Base-by-base conservation (phyloP, 2,329 filamentous ascomycete species). In the Emmonsiellopsis sp. region DNA sequence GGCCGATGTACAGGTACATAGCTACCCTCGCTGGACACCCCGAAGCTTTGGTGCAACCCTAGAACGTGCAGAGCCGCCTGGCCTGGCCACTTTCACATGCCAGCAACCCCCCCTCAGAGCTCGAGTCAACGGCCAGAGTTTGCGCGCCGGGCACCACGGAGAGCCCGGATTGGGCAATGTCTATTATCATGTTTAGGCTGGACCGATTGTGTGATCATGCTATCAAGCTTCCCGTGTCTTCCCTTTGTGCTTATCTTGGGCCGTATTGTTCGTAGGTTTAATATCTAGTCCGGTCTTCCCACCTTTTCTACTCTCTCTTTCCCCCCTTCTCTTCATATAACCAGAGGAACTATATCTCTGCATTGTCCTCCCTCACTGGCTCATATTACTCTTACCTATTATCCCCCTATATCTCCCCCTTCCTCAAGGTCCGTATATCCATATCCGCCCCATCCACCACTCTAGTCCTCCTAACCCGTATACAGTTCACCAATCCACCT, bases 1-100 rank as follows among this genome's bases (percentile, higher is more conserved):
- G 21, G 21, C 21, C 21, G 21, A 27, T 27, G 21, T 27, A 27
- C 21, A 27, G 21, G 21, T 27, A 27, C 21, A 27, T 27, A 27
- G 21, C 21, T 27, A 27, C 21, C 21, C 21, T 27, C 21, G 21
- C 21, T 27, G 21, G 21, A 27, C 21, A 3, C 21, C 21, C 21
- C 42, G 31, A 47, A 36, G 13, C 45, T 6, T 21, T 27, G 34
- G 9, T 6, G 36, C 36, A 9, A 39, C 9, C 36, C 36, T 39
- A 39, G 36, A 39, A 39, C 36, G 13, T n/a, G 9, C 9, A 39
- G 9, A 39, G 36, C 9, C 9, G 3, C 6, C 36, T 39, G 36
- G 46, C 33, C 33, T 39, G 46, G 46, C 34, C 33, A 49, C 46
- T 49, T 49, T 49, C 46, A 49, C 46, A 49, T 49, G 46, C 46